phyloP scores from a whole-genome alignment of 331 rosid genomes.

The Acacia concinna region DNA sequence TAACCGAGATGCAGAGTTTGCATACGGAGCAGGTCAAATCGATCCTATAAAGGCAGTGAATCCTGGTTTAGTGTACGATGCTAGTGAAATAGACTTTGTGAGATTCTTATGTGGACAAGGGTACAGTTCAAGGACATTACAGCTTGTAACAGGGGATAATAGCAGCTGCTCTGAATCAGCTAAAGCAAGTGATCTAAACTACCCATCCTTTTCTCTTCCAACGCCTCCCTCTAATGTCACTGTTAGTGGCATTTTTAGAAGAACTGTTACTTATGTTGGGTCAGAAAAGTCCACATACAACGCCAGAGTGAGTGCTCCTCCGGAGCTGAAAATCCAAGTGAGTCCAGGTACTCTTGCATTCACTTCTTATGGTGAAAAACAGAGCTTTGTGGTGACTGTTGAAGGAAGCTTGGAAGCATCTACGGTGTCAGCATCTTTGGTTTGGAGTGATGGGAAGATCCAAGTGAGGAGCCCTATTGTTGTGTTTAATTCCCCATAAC shows the following conservation, averaged over 20 bases:
- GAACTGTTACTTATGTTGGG: conserved; percentile 44
- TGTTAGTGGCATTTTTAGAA: conserved; percentile 14
- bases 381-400: conserved; percentile 27
- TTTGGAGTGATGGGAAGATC: conserved; percentile 40
- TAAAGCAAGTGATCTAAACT: conserved; percentile 33
- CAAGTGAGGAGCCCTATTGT: conserved; percentile 51
- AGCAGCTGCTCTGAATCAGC: conserved; percentile 11
- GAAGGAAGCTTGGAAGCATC: conserved; percentile 18
- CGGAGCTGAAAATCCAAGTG: conserved; percentile 26
- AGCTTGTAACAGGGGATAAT: conserved; percentile 1
- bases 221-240: background rate
- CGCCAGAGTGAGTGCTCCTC: conserved; percentile 28
- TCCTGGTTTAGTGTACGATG: conserved; percentile 42
- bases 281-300: conserved; percentile 18
- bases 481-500: background rate
- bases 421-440: conserved; percentile 33
- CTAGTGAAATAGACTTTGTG: conserved; percentile 29
- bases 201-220: conserved; percentile 36
- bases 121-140: background rate
- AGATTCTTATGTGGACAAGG: conserved; percentile 39
- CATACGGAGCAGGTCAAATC: conserved; percentile 34
- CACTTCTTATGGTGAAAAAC: conserved; percentile 25
- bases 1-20: conserved; percentile 23
- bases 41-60: conserved; percentile 31
- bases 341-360: conserved; percentile 31